These are phyloP conservation scores for Chlorella ohadii DNA, from an alignment of 139 green algal genomes.

Conservation along the genomic window DNA sequence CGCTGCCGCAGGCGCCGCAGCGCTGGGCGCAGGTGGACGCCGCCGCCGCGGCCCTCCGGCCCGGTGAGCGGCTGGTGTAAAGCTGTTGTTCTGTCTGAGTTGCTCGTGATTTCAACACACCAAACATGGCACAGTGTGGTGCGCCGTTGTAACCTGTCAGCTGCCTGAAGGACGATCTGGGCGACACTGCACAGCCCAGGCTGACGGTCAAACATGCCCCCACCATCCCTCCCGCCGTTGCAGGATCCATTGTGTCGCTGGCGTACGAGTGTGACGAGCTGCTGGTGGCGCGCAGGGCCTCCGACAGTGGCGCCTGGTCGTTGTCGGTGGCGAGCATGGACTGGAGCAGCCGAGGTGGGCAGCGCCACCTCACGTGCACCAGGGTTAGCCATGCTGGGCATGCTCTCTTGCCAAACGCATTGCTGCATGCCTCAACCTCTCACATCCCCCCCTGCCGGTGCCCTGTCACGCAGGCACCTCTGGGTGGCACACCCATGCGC, in stretches of 20 bases:
- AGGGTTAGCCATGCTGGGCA: neutral
- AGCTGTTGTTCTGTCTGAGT: neutral
- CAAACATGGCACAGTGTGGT: too few species aligned
- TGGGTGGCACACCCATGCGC: constrained; percentile 25
- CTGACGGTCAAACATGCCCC: neutral
- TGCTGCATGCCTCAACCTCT: neutral
- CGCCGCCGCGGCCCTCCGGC: neutral
- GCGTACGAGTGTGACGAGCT: constrained; percentile 26
- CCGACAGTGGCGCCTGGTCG: neutral
- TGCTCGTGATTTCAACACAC: too few species aligned
- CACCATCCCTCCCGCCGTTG: neutral
- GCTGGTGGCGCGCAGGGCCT: neutral
- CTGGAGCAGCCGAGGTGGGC: constrained; percentile 21
- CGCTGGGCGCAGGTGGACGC: constrained; percentile 22
- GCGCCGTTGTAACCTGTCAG: too few species aligned
- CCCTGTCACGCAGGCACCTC: neutral
- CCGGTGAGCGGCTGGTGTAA: neutral
- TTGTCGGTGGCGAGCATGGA: neutral
- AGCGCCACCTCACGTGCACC: neutral
- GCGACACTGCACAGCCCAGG: too few species aligned
- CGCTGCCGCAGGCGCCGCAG: neutral
- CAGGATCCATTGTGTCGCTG: constrained; percentile 8
- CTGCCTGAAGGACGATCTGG: too few species aligned
- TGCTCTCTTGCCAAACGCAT: neutral
- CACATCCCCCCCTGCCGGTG: neutral